Base-by-base conservation (phyloP, 2,329 filamentous ascomycete genomes). In the Periconia digitata region DNA sequence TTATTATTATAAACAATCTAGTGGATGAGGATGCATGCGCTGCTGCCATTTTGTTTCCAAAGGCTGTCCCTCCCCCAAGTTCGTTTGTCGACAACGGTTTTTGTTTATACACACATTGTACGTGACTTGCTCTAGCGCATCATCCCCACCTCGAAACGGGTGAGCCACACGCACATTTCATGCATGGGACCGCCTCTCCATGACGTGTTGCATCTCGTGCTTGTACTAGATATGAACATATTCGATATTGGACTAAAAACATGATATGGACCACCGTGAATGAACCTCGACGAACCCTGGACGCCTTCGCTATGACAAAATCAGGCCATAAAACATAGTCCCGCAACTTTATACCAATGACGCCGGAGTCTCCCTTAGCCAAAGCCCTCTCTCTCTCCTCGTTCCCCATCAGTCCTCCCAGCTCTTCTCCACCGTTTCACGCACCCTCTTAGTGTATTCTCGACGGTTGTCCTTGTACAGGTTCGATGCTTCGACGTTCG, bases 341-440 rank as follows among this genome's bases (percentile, higher is more conserved):
- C 37, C 37, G 7, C 3, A 40, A 13, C 21, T 32, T 32, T 46
- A 47, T 36, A 51, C 53, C 36, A 46, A 47, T 49, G 50, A 55
- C 39, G 27, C 38, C 49, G 36, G 46, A 39, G 63, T 58, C 57
- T 61, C 56, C 48, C 44, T 24, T 22, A 38, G 46, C 27, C 38
- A 40, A 44, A 27, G 37, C 36, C 50, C 56, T 50, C 21, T 29
- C 47, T 27, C 20, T 22, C 8, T 21, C 47, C 53, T 43, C 20
- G 23, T 35, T 20, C 32, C 10, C 6, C 40, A 40, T 58, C 53
- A 95, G 66, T 96, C 92, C 56, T 97, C 94, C 94, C 94, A 99
- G 77, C 92, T 97, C 83, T 96, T 97, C 79, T 99, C 94, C 15
- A 99, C 94, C 0, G 92, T 96, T 77, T 97, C 94, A 40, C 91